phyloP scores from a whole-genome alignment of 805 yeast species.

The Ogataea methylovora region DNA sequence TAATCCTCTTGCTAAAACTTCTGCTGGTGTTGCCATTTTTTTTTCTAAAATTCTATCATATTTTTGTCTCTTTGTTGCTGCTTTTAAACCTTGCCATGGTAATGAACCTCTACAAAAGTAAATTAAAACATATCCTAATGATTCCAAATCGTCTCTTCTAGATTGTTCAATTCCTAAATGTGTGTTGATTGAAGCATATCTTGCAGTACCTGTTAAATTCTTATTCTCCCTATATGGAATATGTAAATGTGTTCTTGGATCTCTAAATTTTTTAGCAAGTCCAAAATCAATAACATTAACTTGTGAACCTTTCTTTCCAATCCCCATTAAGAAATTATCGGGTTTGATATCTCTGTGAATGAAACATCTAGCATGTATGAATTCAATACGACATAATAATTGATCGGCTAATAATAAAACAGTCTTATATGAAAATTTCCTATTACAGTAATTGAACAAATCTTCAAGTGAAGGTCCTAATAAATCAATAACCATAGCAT shows the following conservation, averaged over 20 bases:
- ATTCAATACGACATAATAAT: slow-evolving; percentile 87
- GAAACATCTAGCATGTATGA: slow-evolving; percentile 90
- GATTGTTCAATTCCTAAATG: slow-evolving; percentile 96
- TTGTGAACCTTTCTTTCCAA: slow-evolving; percentile 90
- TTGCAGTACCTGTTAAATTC: slow-evolving; percentile 94
- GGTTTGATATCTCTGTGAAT: slow-evolving; percentile 82
- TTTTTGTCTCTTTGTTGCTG: slow-evolving; percentile 94
- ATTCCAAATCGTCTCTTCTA: slow-evolving; percentile 93
- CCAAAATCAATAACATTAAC: slow-evolving; percentile 94
- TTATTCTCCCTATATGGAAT: slow-evolving; percentile 96
- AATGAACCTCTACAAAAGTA: slow-evolving; percentile 92
- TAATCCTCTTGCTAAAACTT: slow-evolving; percentile 80
- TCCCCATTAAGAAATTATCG: slow-evolving; percentile 80
- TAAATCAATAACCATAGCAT: slow-evolving; percentile 94
- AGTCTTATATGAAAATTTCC: slow-evolving; percentile 89
- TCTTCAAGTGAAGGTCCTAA: slow-evolving; percentile 95
- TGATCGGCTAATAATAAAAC: slow-evolving; percentile 91
- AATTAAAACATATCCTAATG: slow-evolving; percentile 87
- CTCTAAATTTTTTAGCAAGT: slow-evolving; percentile 87
- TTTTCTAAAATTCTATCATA: slow-evolving; percentile 94
- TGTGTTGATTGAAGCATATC: slow-evolving; percentile 92
- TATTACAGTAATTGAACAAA: slow-evolving; percentile 89
- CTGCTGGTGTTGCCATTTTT: slow-evolving; percentile 85
- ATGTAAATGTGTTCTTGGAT: slow-evolving; percentile 88
- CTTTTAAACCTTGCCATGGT: slow-evolving; percentile 99